These are phyloP conservation scores for Diaporthe citriasiana DNA, from an alignment of 2,329 filamentous ascomycete species.

Conservation along the genomic window DNA sequence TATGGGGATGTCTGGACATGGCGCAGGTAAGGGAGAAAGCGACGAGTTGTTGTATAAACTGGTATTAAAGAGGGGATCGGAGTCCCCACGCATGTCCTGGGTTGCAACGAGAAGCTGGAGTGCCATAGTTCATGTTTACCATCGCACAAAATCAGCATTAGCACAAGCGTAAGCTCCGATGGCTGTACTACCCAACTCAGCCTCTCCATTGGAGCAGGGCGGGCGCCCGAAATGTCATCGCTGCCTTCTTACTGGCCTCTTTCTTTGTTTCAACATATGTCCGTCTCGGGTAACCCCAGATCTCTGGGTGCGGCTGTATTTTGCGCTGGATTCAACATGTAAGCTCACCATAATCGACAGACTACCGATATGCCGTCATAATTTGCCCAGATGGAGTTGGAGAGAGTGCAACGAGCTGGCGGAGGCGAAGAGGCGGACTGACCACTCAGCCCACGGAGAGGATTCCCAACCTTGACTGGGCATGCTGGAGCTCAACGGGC, in stretches of 20 bases:
- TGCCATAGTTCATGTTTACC: not conserved
- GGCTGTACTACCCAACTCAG: slow-evolving; percentile 16
- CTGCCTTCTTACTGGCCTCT: slow-evolving; percentile 11
- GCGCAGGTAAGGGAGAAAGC: not conserved
- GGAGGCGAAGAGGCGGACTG: slow-evolving; percentile 12
- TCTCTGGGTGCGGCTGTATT: slow-evolving; percentile 23
- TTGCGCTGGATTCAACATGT: not conserved
- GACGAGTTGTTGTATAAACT: slow-evolving; percentile 20
- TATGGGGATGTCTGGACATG: slow-evolving; percentile 8
- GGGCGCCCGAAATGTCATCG: slow-evolving; percentile 27
- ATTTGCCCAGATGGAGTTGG: not conserved
- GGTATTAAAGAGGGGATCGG: not conserved
- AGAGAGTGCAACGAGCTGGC: not conserved
- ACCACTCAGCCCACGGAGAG: slow-evolving; percentile 13
- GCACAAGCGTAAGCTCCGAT: slow-evolving; percentile 27
- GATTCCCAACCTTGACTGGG: not conserved
- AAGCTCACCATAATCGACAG: not conserved
- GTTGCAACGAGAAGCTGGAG: not conserved
- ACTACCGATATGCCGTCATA: slow-evolving; percentile 1
- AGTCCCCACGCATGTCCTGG: slow-evolving; percentile 33
- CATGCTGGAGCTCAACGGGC: not conserved
- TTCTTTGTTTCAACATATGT: slow-evolving; percentile 28
- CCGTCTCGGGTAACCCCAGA: slow-evolving; percentile 35
- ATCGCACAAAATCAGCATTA: slow-evolving; percentile 24
- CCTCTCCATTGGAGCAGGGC: slow-evolving; percentile 29